These are phyloP conservation scores for Clarireedia paspali DNA, from an alignment of 2,329 filamentous ascomycete genomes.

Conservation along the genomic window DNA sequence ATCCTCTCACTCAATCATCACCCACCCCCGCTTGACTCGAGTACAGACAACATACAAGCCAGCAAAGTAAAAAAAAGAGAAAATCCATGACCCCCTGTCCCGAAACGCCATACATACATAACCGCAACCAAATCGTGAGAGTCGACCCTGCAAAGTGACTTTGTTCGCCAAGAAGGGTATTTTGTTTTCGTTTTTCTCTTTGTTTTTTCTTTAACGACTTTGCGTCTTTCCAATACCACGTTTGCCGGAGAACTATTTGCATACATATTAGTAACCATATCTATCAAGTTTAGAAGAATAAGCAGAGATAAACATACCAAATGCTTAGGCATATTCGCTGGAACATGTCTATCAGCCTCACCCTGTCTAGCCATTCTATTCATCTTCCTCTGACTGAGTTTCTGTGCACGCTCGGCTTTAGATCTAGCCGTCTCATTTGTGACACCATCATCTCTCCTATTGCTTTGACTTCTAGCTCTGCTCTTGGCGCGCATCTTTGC, in stretches of 20 bases:
- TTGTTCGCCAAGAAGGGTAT: too few species aligned
- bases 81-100: too few species aligned
- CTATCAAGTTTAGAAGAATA: not conserved
- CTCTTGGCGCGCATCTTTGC: constrained; percentile 64
- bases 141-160: too few species aligned
- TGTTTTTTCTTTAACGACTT: constrained; percentile 45
- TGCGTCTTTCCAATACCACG: constrained; percentile 86
- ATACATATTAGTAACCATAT: constrained; percentile 26
- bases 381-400: constrained; percentile 95
- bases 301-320: constrained; percentile 55
- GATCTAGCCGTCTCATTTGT: constrained; percentile 55
- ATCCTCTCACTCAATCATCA: too few species aligned
- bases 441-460: constrained; percentile 72
- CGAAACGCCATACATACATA: too few species aligned
- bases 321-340: constrained; percentile 78
- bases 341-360: constrained; percentile 88
- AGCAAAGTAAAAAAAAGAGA: too few species aligned
- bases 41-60: too few species aligned
- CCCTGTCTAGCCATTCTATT: constrained; percentile 96
- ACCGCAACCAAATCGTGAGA: too few species aligned
- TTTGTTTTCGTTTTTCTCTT: not conserved
- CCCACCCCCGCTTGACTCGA: too few species aligned
- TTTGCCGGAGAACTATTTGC: constrained; percentile 70
- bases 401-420: constrained; percentile 80
- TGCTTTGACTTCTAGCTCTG: constrained; percentile 58